Conservation (phyloP, 495 filamentous ascomycete species). For the Coniosporium apollinis region DNA sequence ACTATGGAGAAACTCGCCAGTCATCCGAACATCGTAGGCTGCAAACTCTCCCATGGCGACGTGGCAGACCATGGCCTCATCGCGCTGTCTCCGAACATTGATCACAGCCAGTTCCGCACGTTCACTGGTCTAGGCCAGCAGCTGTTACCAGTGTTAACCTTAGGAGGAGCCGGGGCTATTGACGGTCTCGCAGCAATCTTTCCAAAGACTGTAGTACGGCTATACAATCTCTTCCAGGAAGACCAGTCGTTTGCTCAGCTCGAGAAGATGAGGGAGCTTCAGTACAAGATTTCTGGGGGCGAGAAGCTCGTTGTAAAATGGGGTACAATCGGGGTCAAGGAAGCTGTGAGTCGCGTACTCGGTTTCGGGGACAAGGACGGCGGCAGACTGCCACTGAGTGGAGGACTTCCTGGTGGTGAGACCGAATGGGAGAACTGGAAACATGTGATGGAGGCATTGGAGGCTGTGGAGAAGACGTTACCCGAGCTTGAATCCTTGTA, state of each 20-base stretch:
- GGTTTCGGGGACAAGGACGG: slow-evolving; percentile 38
- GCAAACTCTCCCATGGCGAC: slow-evolving; percentile 52
- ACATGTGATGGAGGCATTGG: slow-evolving; percentile 21
- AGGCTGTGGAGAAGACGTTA: slow-evolving; percentile 20
- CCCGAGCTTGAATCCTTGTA: not conserved
- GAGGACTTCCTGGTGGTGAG: slow-evolving; percentile 32
- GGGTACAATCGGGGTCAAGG: slow-evolving; percentile 45
- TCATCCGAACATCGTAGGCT: slow-evolving; percentile 46
- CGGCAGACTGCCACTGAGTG: slow-evolving; percentile 36
- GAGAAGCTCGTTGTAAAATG: slow-evolving; percentile 43
- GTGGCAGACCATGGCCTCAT: slow-evolving; percentile 44
- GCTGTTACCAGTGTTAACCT: slow-evolving; percentile 38
- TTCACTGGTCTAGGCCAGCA: slow-evolving; percentile 53
- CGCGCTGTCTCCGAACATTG: slow-evolving; percentile 30
- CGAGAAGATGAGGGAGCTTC: slow-evolving; percentile 30
- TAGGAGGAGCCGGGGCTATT: slow-evolving; percentile 45
- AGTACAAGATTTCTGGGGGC: slow-evolving; percentile 37
- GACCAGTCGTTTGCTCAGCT: slow-evolving; percentile 16
- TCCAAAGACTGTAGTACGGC: slow-evolving; percentile 38
- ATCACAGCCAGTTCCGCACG: slow-evolving; percentile 35
- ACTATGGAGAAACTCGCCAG: slow-evolving; percentile 36
- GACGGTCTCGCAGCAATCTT: slow-evolving; percentile 47
- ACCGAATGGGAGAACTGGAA: slow-evolving; percentile 31
- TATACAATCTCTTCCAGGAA: slow-evolving; percentile 30
- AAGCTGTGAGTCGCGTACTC: slow-evolving; percentile 36